phyloP scores from a whole-genome alignment of 768 basidiomycete species.

The Pleurotus tuoliensis region DNA sequence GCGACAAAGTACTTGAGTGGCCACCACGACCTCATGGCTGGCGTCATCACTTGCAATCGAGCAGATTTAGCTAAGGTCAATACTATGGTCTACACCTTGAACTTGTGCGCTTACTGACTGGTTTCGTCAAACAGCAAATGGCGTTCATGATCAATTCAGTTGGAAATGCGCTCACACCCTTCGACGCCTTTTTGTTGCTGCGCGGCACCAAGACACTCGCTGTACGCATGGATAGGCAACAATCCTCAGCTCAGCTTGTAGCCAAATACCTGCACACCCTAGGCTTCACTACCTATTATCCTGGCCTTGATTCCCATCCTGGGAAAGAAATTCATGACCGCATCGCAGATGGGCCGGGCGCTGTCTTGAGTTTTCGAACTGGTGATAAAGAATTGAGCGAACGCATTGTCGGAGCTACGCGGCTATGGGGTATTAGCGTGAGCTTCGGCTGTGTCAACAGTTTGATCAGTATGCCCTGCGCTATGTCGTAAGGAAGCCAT shows the following conservation, averaged over 20 bases:
- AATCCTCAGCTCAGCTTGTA: slow-evolving; percentile 74
- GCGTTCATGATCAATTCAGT: slow-evolving; percentile 90
- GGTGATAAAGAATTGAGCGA: slow-evolving; percentile 89
- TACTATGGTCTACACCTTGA: slow-evolving; percentile 1
- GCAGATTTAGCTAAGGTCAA: slow-evolving; percentile 85
- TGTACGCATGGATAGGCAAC: slow-evolving; percentile 93
- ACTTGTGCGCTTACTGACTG: slow-evolving; percentile 6
- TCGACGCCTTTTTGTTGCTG: slow-evolving; percentile 94
- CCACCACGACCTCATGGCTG: slow-evolving; percentile 99
- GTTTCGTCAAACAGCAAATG: slow-evolving; percentile 52
- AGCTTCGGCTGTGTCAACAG: slow-evolving; percentile 98
- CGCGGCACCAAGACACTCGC: slow-evolving; percentile 96
- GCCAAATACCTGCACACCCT: slow-evolving; percentile 81
- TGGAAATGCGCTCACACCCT: slow-evolving; percentile 91
- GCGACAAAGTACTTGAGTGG: slow-evolving; percentile 97
- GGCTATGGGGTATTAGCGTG: slow-evolving; percentile 96
- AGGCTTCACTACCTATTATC: slow-evolving; percentile 91
- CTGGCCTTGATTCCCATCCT: slow-evolving; percentile 80
- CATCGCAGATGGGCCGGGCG: slow-evolving; percentile 88
- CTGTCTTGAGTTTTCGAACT: slow-evolving; percentile 93
- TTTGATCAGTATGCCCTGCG: slow-evolving; percentile 97
- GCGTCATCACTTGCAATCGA: slow-evolving; percentile 86
- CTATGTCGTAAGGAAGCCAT: slow-evolving; percentile 88
- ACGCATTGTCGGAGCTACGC: slow-evolving; percentile 85
- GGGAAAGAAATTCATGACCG: slow-evolving; percentile 85